A percentile compares a stretch with the other conserved stretches of the same genome.
phyloP scores from a whole-genome alignment of 106 monocot genomes.

The Triglochin maritima region DNA sequence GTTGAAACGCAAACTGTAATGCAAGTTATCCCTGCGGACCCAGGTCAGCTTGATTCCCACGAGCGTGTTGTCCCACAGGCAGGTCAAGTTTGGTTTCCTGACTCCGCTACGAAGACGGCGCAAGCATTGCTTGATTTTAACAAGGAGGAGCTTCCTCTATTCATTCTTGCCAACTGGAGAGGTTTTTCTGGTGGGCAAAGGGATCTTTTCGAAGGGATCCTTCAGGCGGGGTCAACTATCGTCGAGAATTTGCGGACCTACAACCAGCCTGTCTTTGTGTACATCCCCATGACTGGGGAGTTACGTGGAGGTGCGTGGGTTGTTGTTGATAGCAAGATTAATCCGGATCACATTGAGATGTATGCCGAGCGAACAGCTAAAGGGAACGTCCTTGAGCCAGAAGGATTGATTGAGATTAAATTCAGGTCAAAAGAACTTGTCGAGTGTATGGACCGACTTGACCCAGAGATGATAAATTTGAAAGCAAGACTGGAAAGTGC shows the following conservation, averaged over 20 bases:
- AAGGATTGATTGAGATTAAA: conserved; percentile 95
- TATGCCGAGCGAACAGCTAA: conserved; percentile 84
- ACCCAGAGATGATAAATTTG: conserved; percentile 42
- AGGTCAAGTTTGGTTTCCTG: conserved; percentile 98
- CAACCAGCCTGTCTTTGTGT: conserved; percentile 89
- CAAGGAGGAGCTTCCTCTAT: conserved; percentile 81
- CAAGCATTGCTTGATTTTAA: conserved; percentile 95
- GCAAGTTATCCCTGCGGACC: conserved; percentile 95
- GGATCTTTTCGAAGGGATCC: conserved; percentile 96
- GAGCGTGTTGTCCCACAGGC: conserved; percentile 95
- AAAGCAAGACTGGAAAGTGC: conserved; percentile 46
- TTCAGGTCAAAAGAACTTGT: conserved; percentile 74
- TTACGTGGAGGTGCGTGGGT: conserved; percentile 99
- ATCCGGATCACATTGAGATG: conserved; percentile 97
- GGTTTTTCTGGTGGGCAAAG: conserved; percentile 98
- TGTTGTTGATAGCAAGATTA: conserved; percentile 97
- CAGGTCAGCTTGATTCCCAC: conserved; percentile 89
- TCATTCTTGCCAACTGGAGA: conserved; percentile 97
- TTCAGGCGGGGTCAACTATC: conserved; percentile 94
- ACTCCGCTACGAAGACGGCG: conserved; percentile 90
- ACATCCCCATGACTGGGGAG: conserved; percentile 89
- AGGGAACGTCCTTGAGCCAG: conserved; percentile 98
- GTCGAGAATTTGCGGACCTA: conserved; percentile 93
- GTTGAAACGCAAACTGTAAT: conserved; percentile 93
- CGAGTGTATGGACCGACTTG: conserved; percentile 89